These are phyloP conservation scores for Trypanosoma caninum DNA, from an alignment of 208 protist genomes.

Conservation along the genomic window DNA sequence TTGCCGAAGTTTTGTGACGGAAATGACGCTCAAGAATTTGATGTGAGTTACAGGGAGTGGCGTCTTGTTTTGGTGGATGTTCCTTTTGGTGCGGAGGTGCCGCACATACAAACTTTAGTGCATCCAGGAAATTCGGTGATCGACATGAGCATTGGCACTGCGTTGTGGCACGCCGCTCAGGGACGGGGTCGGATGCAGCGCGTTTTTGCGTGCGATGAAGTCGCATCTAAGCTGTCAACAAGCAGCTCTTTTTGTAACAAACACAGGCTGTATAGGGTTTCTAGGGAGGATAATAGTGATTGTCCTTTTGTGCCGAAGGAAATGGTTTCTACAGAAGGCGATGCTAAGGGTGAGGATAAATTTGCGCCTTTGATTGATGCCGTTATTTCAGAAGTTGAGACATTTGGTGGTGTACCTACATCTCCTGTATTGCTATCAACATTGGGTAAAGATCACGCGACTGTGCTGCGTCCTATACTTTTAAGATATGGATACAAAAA, in stretches of 20 bases:
- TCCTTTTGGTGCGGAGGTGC: constrained; percentile 29
- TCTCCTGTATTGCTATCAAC: constrained; percentile 78
- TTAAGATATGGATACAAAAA: constrained; percentile 70
- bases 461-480: constrained; percentile 53
- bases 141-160: constrained; percentile 95
- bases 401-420: constrained; percentile 32
- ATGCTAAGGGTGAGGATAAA: constrained; percentile 6
- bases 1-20: constrained; percentile 31
- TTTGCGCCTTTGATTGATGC: constrained; percentile 64
- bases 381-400: constrained; percentile 59
- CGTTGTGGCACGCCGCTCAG: constrained; percentile 92
- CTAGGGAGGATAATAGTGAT: constrained; percentile 9
- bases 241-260: neutral
- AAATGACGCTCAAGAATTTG: neutral
- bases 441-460: constrained; percentile 80
- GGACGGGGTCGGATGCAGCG: constrained; percentile 78
- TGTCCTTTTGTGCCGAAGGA: constrained; percentile 14
- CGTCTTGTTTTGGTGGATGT: constrained; percentile 91
- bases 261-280: constrained; percentile 18
- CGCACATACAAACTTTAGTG: constrained; percentile 63
- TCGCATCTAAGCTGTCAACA: constrained; percentile 13
- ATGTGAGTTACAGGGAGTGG: constrained; percentile 57
- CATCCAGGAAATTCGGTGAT: constrained; percentile 88
- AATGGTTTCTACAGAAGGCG: neutral
- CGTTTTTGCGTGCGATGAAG: constrained; percentile 28